These are phyloP conservation scores for Ulmus americana DNA, from an alignment of 331 rosid species.

Conservation along the genomic window DNA sequence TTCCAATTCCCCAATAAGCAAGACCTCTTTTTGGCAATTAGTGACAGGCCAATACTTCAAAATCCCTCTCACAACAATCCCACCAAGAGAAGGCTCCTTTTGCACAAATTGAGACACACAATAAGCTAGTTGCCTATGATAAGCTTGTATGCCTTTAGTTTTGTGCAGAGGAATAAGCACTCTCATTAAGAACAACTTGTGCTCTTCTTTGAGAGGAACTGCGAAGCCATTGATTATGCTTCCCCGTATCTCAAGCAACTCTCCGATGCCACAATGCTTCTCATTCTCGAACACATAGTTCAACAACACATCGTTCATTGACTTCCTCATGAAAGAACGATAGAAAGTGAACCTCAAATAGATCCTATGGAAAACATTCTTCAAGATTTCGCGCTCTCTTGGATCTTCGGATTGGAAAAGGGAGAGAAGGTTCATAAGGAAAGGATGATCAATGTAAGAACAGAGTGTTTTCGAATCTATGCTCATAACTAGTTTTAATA, in stretches of 20 bases:
- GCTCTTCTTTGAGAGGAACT: constrained; percentile 85
- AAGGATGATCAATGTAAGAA: constrained; percentile 34
- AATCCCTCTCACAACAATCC: constrained; percentile 63
- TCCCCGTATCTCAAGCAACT: constrained; percentile 93
- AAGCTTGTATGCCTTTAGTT: constrained; percentile 59
- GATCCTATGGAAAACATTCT: constrained; percentile 58
- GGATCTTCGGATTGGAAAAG: constrained; percentile 75
- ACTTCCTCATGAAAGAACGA: constrained; percentile 66
- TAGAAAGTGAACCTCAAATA: constrained; percentile 45
- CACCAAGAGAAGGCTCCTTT: constrained; percentile 87
- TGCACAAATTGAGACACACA: constrained; percentile 80
- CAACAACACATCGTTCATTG: constrained; percentile 60
- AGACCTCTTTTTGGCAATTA: constrained; percentile 69
- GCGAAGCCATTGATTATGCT: constrained; percentile 75
- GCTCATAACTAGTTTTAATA: constrained; percentile 43
- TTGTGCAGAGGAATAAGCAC: constrained; percentile 77
- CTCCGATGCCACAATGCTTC: constrained; percentile 60
- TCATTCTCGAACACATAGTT: constrained; percentile 59
- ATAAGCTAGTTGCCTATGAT: constrained; percentile 67
- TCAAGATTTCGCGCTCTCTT: constrained; percentile 65
- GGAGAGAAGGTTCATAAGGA: constrained; percentile 47
- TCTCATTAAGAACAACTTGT: constrained; percentile 72
- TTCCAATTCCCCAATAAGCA: constrained; percentile 72
- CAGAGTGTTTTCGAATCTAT: constrained; percentile 33
- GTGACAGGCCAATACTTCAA: constrained; percentile 77